Percentiles rank a stretch among this genome's conserved stretches.
phyloP scores from a whole-genome alignment of 2,329 filamentous ascomycete species.

The Albophoma yamanashiensis region DNA sequence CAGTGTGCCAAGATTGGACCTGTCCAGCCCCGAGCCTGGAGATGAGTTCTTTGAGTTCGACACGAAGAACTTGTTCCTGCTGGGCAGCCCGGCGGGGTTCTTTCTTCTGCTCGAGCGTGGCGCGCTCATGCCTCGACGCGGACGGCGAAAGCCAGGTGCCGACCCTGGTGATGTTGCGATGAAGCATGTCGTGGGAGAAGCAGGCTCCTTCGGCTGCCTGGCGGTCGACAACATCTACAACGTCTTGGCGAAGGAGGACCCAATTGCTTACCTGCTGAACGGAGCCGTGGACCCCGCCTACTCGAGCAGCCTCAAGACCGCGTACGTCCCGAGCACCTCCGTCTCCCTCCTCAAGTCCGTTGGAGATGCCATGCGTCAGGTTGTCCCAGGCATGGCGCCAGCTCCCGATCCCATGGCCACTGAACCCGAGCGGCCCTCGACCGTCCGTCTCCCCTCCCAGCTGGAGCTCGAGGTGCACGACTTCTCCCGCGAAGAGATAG shows the following conservation, averaged over 20 bases:
- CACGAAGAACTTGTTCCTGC: constrained; percentile 79
- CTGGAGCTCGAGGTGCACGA: constrained; percentile 95
- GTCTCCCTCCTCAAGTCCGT: constrained; percentile 55
- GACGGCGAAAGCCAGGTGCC: constrained; percentile 64
- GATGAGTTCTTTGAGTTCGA: constrained; percentile 77
- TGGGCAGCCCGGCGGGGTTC: constrained; percentile 84
- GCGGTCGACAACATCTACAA: constrained; percentile 97
- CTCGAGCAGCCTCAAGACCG: constrained; percentile 63
- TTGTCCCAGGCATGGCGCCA: constrained; percentile 43
- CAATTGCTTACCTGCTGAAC: constrained; percentile 88
- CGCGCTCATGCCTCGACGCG: constrained; percentile 62
- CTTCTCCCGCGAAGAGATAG: constrained; percentile 84
- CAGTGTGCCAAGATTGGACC: constrained; percentile 40
- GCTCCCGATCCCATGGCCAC: constrained; percentile 16
- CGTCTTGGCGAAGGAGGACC: constrained; percentile 58
- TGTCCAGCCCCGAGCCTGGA: constrained; percentile 27
- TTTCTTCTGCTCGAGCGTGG: constrained; percentile 78
- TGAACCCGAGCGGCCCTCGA: constrained; percentile 23
- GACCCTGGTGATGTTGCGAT: constrained; percentile 50
- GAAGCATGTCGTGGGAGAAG: constrained; percentile 59
- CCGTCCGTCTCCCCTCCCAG: constrained; percentile 45
- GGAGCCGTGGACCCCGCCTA: constrained; percentile 78
- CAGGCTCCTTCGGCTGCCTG: constrained; percentile 76
- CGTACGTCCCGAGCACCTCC: constrained; percentile 66
- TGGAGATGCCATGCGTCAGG: constrained; percentile 48